Evolutionary conservation across 129 eudicot genomes (phyloP).

Genomic region (Pittosporum tobira): DNA sequence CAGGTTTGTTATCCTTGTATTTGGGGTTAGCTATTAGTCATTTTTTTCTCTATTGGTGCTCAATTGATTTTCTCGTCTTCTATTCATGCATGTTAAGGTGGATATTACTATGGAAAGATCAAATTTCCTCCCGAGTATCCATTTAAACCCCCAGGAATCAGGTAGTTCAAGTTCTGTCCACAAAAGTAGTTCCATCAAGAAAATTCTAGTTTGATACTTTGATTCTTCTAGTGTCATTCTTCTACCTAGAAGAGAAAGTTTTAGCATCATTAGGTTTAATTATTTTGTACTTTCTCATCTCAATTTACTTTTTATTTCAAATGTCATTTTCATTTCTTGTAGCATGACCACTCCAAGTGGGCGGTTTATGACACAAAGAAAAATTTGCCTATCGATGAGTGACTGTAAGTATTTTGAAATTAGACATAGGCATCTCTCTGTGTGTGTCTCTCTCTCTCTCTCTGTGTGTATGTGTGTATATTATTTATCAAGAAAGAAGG

Average conservation of each 20-base stretch:
- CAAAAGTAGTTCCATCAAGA: background rate
- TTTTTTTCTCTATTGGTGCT: background rate
- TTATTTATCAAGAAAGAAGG: background rate
- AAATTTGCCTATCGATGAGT: constrained; percentile 91
- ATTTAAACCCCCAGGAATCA: constrained; percentile 92
- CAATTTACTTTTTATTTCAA: background rate
- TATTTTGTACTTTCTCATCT: background rate
- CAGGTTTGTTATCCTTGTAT: constrained; percentile 40
- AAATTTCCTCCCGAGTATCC: constrained; percentile 96
- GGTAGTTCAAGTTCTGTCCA: constrained; percentile 24
- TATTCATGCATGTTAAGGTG: constrained; percentile 41
- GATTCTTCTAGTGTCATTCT: background rate
- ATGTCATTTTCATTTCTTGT: constrained; percentile 14
- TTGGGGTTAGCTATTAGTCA: too few species aligned
- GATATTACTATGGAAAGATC: constrained; percentile 94
- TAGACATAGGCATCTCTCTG: background rate
- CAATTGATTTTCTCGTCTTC: background rate
- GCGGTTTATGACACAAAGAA: constrained; percentile 86
- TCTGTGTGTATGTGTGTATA: too few species aligned
- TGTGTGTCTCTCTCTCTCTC: too few species aligned
- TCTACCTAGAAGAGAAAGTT: too few species aligned
- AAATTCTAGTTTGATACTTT: too few species aligned
- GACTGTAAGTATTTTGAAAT: constrained; percentile 58
- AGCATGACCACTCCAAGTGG: constrained; percentile 99
- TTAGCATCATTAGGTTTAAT: too few species aligned